Percentiles rank a stretch among this genome's conserved stretches.
phyloP scores from a whole-genome alignment of 495 filamentous ascomycete genomes.

The Podospora australis region DNA sequence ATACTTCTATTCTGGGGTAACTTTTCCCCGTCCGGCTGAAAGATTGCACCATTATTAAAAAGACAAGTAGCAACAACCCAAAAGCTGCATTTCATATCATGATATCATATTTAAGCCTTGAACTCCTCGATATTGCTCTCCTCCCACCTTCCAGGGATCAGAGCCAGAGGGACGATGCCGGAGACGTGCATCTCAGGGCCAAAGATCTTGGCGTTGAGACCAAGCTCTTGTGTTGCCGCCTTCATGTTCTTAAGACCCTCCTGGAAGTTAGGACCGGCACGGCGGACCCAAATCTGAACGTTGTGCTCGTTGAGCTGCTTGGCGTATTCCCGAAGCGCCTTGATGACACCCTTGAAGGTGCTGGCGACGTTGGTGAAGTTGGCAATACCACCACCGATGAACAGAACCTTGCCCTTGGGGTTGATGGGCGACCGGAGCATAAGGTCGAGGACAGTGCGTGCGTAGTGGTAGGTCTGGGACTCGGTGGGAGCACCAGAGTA shows the following conservation, averaged over 20 bases:
- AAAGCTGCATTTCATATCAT: not conserved
- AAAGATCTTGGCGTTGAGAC: slow-evolving; percentile 91
- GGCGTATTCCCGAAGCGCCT: slow-evolving; percentile 87
- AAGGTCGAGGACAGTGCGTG: slow-evolving; percentile 89
- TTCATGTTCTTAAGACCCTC: slow-evolving; percentile 99
- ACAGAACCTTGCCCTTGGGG: slow-evolving; percentile 93
- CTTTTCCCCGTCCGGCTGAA: no score
- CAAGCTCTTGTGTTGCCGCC: slow-evolving; percentile 85
- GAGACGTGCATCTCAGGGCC: slow-evolving; percentile 90
- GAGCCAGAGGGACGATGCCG: slow-evolving; percentile 58
- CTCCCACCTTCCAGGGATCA: slow-evolving; percentile 50
- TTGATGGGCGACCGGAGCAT: slow-evolving; percentile 88
- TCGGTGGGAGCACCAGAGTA: slow-evolving; percentile 98
- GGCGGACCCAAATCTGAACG: slow-evolving; percentile 98
- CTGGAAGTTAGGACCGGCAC: slow-evolving; percentile 98
- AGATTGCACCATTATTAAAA: no score
- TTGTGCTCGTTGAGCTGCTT: slow-evolving; percentile 89
- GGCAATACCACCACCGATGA: slow-evolving; percentile 99
- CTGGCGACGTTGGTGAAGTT: slow-evolving; percentile 98
- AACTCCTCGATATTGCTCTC: slow-evolving; percentile 50
- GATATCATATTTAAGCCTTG: slow-evolving; percentile 32
- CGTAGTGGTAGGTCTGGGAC: slow-evolving; percentile 98
- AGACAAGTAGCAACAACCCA: not conserved
- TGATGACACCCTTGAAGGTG: slow-evolving; percentile 99
- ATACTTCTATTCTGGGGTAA: no score